Percentiles rank a stretch among this genome's conserved stretches.
Conservation (phyloP, 2,329 filamentous ascomycete genomes). For the Paramyrothecium roridum region DNA sequence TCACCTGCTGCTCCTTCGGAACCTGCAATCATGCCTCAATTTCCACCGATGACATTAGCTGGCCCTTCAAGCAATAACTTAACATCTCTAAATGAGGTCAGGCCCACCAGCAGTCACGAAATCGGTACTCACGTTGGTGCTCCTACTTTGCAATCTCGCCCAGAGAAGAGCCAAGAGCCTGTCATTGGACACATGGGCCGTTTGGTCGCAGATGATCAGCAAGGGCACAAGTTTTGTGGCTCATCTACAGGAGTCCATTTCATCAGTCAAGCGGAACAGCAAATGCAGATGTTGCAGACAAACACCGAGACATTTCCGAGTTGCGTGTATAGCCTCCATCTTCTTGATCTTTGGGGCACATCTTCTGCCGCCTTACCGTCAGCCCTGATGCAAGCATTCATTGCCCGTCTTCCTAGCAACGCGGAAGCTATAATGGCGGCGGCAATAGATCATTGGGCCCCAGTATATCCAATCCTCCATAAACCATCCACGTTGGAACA, state of each 20-base stretch:
- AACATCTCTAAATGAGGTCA: too few species aligned
- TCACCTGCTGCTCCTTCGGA: too few species aligned
- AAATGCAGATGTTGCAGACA: slow-evolving; percentile 16
- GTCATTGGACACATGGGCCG: slow-evolving; percentile 22
- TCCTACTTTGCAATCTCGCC: slow-evolving; percentile 2
- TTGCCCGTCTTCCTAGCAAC: slow-evolving; percentile 9
- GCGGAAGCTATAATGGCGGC: slow-evolving; percentile 9
- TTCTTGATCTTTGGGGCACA: slow-evolving; percentile 14
- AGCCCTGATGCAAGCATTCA: slow-evolving; percentile 3
- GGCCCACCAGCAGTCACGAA: too few species aligned
- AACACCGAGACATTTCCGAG: slow-evolving; percentile 18
- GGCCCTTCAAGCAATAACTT: too few species aligned
- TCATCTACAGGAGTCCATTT: slow-evolving; percentile 22
- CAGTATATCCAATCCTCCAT: slow-evolving; percentile 4
- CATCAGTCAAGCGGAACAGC: slow-evolving; percentile 20
- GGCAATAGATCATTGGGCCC: not conserved
- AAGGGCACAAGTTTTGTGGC: slow-evolving; percentile 18
- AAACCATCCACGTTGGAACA: slow-evolving; percentile 12
- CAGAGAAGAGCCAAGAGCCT: slow-evolving; percentile 8
- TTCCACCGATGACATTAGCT: too few species aligned
- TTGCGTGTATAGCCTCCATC: slow-evolving; percentile 15
- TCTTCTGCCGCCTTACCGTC: not conserved
- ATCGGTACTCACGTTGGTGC: too few species aligned
- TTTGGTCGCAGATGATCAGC: slow-evolving; percentile 14
- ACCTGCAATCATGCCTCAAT: too few species aligned